Conservation (phyloP, 1,284 basidiomycete genomes). For the Fomitopsis palustris region DNA sequence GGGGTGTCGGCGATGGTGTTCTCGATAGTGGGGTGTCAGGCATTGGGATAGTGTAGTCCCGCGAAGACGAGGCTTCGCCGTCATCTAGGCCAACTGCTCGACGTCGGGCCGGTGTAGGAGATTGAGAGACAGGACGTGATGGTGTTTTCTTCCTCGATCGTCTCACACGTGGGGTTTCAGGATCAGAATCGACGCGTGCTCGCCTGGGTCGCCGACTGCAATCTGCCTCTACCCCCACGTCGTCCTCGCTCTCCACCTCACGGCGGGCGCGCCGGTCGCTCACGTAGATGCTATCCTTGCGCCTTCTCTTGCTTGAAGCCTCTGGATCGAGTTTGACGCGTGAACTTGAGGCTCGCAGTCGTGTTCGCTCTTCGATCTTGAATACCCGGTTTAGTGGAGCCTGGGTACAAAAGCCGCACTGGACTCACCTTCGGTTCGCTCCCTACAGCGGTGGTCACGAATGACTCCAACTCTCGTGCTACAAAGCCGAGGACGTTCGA, state of each 20-base stretch:
- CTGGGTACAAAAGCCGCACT: background rate
- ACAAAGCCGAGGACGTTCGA: conserved; percentile 66
- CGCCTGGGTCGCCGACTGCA: background rate
- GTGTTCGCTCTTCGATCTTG: conserved; percentile 8
- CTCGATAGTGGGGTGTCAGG: conserved; percentile 3
- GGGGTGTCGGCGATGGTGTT: conserved; percentile 31
- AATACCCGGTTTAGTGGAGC: background rate
- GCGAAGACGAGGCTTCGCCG: background rate
- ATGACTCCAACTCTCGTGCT: conserved; percentile 66
- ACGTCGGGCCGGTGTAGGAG: background rate
- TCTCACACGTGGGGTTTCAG: background rate
- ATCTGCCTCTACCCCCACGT: conserved; percentile 2
- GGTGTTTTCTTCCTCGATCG: conserved; percentile 5
- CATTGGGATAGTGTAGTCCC: background rate
- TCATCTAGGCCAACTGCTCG: background rate
- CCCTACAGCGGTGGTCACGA: conserved; percentile 57
- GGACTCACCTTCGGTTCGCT: conserved; percentile 13
- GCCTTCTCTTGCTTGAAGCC: conserved; percentile 7
- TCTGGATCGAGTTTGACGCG: conserved; percentile 22
- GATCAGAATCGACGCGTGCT: background rate
- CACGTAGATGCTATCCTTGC: conserved; percentile 11
- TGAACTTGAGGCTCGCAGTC: conserved; percentile 24
- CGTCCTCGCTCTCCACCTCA: conserved; percentile 4
- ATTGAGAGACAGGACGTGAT: background rate
- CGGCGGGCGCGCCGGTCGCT: conserved; percentile 4